phyloP scores from a whole-genome alignment of 2,329 filamentous ascomycete species.

The Alternaria arborescens region DNA sequence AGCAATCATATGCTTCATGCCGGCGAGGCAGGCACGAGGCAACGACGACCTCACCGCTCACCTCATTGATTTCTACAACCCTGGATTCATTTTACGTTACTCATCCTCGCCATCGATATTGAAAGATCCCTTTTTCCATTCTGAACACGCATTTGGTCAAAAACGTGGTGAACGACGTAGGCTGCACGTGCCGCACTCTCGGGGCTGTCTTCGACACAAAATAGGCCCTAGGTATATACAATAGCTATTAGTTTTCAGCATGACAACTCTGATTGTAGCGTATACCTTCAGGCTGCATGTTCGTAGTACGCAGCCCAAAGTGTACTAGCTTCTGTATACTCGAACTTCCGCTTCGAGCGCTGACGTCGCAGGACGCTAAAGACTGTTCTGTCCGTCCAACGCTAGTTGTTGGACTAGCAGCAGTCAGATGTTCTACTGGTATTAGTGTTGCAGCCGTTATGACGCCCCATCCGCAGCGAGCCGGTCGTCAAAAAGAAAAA shows the following conservation, averaged over 20 bases:
- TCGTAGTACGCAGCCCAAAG: neutral
- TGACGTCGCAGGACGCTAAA: neutral
- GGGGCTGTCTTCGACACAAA: neutral
- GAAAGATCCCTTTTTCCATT: neutral
- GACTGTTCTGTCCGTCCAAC: neutral
- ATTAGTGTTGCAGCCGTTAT: neutral
- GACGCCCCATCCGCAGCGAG: neutral
- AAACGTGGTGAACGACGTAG: neutral
- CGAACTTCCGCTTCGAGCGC: neutral
- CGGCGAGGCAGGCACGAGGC: conserved; percentile 1
- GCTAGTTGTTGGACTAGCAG: neutral
- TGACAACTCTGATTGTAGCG: neutral
- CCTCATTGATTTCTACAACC: neutral
- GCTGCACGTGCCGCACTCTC: neutral
- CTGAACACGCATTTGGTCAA: neutral
- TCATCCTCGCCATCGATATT: neutral
- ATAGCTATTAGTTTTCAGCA: neutral
- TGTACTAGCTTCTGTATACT: neutral
- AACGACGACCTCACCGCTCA: neutral
- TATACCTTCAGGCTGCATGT: neutral
- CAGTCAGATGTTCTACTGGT: neutral
- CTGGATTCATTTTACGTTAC: neutral
- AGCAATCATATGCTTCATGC: neutral
- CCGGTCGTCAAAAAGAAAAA: neutral
- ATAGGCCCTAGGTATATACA: neutral